These are phyloP conservation scores for Orbilia quercus DNA, from an alignment of 2,329 filamentous ascomycete genomes.

Conservation along the genomic window DNA sequence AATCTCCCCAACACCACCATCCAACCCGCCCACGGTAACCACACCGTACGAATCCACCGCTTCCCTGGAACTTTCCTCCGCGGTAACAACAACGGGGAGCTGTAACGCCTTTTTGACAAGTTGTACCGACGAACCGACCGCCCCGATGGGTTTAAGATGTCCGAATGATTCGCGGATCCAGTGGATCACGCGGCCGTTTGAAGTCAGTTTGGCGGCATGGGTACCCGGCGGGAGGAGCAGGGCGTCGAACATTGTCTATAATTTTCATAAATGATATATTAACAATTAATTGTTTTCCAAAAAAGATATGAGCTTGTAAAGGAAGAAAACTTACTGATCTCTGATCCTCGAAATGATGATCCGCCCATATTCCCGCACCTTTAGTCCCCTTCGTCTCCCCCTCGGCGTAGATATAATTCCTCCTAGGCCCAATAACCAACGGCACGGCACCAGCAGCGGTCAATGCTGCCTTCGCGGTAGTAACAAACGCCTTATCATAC, in stretches of 20 bases:
- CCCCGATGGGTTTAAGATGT: constrained; percentile 82
- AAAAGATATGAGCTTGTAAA: not conserved
- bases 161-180: constrained; percentile 84
- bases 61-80: constrained; percentile 63
- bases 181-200: constrained; percentile 78
- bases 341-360: constrained; percentile 83
- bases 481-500: constrained; percentile 75
- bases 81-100: constrained; percentile 63
- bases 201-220: constrained; percentile 71
- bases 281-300: not conserved
- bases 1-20: constrained; percentile 69
- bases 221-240: constrained; percentile 80
- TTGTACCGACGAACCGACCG: constrained; percentile 76
- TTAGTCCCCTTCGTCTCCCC: constrained; percentile 68
- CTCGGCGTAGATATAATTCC: constrained; percentile 73
- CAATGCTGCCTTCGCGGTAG: constrained; percentile 73
- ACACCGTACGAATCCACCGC: constrained; percentile 80
- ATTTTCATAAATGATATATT: not conserved
- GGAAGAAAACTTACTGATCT: constrained; percentile 67
- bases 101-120: constrained; percentile 68
- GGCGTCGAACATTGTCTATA: constrained; percentile 78
- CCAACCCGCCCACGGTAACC: constrained; percentile 71
- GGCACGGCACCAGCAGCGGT: constrained; percentile 73
- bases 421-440: constrained; percentile 77
- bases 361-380: constrained; percentile 71